Evolutionary conservation across 352 stramenopile genomes (phyloP).

Genomic region (Phytophthora sp.): DNA sequence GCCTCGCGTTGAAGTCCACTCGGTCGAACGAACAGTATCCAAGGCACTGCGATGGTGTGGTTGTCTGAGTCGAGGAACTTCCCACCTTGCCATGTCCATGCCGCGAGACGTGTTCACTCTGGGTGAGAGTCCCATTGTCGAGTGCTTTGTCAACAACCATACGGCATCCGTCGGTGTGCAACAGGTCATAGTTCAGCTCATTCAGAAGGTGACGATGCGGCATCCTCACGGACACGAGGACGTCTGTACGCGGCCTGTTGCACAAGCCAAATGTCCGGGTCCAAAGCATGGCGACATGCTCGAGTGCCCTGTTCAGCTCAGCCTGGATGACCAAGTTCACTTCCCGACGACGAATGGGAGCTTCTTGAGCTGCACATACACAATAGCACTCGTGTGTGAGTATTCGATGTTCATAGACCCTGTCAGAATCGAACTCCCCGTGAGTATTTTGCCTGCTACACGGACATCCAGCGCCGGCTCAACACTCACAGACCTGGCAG

Average conservation of each 20-base stretch:
- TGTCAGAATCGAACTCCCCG: conserved; percentile 46
- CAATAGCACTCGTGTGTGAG: conserved; percentile 69
- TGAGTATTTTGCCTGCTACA: conserved; percentile 39
- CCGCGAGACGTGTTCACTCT: conserved; percentile 64
- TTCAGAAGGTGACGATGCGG: conserved; percentile 66
- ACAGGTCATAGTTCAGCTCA: conserved; percentile 58
- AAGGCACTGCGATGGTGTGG: conserved; percentile 67
- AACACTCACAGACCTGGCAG: conserved; percentile 31
- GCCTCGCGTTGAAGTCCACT: conserved; percentile 24
- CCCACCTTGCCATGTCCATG: conserved; percentile 69
- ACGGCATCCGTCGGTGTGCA: conserved; percentile 55
- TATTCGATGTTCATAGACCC: conserved; percentile 33
- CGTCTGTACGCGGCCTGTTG: conserved; percentile 51
- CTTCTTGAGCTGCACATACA: conserved; percentile 70
- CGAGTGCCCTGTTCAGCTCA: conserved; percentile 64
- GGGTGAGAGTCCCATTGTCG: conserved; percentile 61
- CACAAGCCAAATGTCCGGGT: conserved; percentile 60
- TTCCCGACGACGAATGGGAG: conserved; percentile 59
- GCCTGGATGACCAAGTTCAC: conserved; percentile 56
- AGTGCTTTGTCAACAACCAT: conserved; percentile 81
- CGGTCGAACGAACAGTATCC: conserved; percentile 65
- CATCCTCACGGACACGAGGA: conserved; percentile 42
- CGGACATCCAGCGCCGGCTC: conserved; percentile 23
- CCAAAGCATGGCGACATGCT: conserved; percentile 58
- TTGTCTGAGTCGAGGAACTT: conserved; percentile 62